Conservation (phyloP, 441 rosid species). For the Mallotus repandus region DNA sequence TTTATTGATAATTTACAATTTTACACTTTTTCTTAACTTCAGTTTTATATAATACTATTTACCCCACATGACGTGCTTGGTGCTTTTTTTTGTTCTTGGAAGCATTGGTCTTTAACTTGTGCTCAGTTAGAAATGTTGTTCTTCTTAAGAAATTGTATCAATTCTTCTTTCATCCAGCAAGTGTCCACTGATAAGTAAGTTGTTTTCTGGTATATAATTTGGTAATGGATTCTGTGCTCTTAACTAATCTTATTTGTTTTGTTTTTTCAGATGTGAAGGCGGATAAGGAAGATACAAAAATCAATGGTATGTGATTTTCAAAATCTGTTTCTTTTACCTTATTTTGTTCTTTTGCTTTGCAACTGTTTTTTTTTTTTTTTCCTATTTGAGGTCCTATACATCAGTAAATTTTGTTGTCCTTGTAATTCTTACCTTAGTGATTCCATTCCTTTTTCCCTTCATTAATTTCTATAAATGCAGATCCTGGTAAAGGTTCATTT, state of each 20-base stretch:
- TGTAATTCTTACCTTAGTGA: neutral
- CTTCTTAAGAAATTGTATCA: neutral
- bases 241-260: slow-evolving; percentile 18
- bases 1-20: neutral
- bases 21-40: neutral
- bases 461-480: neutral
- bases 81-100: neutral
- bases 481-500: neutral
- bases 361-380: neutral
- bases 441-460: neutral
- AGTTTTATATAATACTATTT: neutral
- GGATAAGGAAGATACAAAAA: slow-evolving; percentile 83
- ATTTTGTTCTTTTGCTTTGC: neutral
- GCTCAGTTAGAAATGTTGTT: neutral
- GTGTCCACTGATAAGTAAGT: neutral
- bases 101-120: neutral
- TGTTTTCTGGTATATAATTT: neutral
- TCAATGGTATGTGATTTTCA: slow-evolving; percentile 44
- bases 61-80: neutral
- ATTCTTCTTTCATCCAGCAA: neutral
- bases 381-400: neutral
- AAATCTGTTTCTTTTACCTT: slow-evolving; percentile 16
- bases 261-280: slow-evolving; percentile 65
- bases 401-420: neutral
- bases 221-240: slow-evolving; percentile 9